Evolutionary conservation across 106 monocot species (phyloP), one percentile per base, ranked within the genome.

Genomic region (Ottelia alismoides): DNA sequence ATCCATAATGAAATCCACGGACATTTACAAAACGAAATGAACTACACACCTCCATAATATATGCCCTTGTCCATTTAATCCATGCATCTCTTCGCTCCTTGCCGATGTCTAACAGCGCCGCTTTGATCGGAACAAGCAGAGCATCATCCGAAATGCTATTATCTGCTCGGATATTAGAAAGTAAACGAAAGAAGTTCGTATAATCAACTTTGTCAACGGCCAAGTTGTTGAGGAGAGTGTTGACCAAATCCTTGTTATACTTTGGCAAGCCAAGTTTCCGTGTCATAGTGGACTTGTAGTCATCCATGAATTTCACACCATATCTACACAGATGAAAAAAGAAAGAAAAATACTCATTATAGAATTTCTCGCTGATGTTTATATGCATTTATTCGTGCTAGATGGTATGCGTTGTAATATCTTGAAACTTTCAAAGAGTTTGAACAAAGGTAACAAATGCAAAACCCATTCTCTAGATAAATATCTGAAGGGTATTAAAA

Each of bases 191-290:
- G 72, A 99, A 90, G 52, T 90, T 99, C 30, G 98, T 99, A 64
- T 90, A 99, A 57, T 99, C 90, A 40, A 99, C 90, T 74, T 99
- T 99, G 47, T 99, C 98, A 60, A 90, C 75, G 49, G 98, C 85
- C 98, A 99, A 53, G 53, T 99, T 90, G 53, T 75, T 99, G 30
- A 99, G 86, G 43, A 99, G 90, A 49, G 77, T 90, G 40, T 75
- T 78, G 26, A 99, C 83, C 31, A 91, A 60, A 44, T 99, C 82
- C 55, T 83, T 83, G 53, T 91, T 99, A 29, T 91, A 99, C 77
- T 86, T 86, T 24, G 77, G 25, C 30, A 99, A 30, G 43, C 98
- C 90, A 32, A 91, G 74, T 56, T 99, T 99, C 61, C 57, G 71
- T 29, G 85, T 99, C 90, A 99, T 90, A 62, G 78, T 86, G 32